phyloP scores from a whole-genome alignment of 371 early-diverging fungal genomes.

The Haplosporangium sp. region DNA sequence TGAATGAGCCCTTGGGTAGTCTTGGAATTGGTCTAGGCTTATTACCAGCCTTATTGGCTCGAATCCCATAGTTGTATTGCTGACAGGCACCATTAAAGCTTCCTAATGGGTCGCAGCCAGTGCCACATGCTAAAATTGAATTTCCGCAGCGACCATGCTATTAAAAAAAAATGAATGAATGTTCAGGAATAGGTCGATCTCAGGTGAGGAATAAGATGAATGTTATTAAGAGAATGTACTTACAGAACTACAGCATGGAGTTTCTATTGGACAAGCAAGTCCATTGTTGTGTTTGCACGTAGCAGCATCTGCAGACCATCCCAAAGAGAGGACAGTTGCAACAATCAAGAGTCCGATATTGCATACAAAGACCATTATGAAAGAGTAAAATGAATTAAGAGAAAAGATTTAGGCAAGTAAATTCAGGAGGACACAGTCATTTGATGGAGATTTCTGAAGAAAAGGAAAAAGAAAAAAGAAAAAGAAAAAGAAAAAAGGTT shows the following conservation, averaged over 20 bases:
- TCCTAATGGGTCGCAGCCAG: constrained; percentile 32
- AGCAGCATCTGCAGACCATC: constrained; percentile 27
- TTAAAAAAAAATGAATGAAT: background rate
- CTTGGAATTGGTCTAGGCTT: constrained; percentile 30
- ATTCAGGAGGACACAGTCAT: background rate
- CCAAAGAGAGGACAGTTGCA: constrained; percentile 25
- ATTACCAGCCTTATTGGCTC: background rate
- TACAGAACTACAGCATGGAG: constrained; percentile 53
- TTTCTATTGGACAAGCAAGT: constrained; percentile 35
- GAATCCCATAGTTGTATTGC: constrained; percentile 7
- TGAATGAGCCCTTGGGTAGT: constrained; percentile 48
- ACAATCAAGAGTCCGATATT: constrained; percentile 30
- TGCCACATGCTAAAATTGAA: constrained; percentile 37
- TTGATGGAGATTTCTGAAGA: no score
- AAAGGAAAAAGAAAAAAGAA: background rate
- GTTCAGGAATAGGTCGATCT: constrained; percentile 2
- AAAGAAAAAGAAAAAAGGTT: background rate
- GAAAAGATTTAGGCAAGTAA: background rate
- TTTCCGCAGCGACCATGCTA: constrained; percentile 54
- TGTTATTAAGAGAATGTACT: constrained; percentile 4
- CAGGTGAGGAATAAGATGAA: background rate
- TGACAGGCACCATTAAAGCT: constrained; percentile 42
- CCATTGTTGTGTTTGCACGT: constrained; percentile 44
- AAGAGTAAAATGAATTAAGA: background rate
- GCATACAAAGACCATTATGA: constrained; percentile 27